phyloP scores from a whole-genome alignment of 257 asterid species.

The Thymus mandschuricus region DNA sequence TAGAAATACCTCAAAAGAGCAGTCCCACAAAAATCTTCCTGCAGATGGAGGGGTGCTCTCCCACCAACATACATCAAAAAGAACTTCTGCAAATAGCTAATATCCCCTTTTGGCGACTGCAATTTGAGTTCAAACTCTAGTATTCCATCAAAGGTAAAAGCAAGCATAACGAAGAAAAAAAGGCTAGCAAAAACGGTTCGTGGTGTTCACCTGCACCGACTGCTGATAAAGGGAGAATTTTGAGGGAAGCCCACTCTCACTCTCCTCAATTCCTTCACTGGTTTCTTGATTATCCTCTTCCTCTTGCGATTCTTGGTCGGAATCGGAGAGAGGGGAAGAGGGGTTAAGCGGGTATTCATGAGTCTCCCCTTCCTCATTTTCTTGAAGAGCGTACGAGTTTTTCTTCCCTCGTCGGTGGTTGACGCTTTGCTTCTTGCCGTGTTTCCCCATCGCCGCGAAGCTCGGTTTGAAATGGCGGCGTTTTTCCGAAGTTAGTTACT shows the following conservation, averaged over 20 bases:
- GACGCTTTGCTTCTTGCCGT: conserved; percentile 71
- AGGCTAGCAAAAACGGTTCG: conserved; percentile 10
- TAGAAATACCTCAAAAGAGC: conserved; percentile 78
- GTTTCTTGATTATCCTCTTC: conserved; percentile 36
- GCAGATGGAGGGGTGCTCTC: conserved; percentile 90
- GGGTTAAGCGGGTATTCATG: conserved; percentile 36
- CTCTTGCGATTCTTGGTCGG: conserved; percentile 56
- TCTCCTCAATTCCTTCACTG: conserved; percentile 15
- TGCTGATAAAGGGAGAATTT: conserved; percentile 88
- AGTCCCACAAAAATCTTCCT: conserved; percentile 98
- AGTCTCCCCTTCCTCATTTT: conserved; percentile 42
- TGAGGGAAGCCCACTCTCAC: conserved; percentile 53
- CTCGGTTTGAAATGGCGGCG: not conserved
- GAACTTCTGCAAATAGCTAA: conserved; percentile 90
- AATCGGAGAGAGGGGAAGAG: conserved; percentile 36
- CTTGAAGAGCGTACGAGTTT: conserved; percentile 47
- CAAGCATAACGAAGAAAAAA: not conserved
- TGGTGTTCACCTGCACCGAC: conserved; percentile 75
- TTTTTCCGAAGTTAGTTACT: no score
- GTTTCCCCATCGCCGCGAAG: conserved; percentile 70
- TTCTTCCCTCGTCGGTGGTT: conserved; percentile 63
- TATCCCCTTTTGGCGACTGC: conserved; percentile 99
- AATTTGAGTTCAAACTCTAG: conserved; percentile 22
- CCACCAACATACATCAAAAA: conserved; percentile 98
- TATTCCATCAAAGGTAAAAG: not conserved